Conservation (phyloP, 1,139 yeast species). For the Martiniozyma asiatica region DNA sequence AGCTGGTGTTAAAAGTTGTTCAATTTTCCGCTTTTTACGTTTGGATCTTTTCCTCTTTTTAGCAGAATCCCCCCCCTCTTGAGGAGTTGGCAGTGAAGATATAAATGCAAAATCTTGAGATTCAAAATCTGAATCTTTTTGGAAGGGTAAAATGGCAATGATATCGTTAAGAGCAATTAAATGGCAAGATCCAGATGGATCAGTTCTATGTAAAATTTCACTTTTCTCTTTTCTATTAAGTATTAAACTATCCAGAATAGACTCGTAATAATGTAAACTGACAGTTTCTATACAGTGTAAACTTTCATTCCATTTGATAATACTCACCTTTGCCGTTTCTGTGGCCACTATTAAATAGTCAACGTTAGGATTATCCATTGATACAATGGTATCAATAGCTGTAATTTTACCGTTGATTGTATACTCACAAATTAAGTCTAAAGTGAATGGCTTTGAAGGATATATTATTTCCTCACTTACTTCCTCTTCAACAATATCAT, state of each 20-base stretch:
- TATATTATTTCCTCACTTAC: constrained; percentile 9
- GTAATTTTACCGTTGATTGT: constrained; percentile 61
- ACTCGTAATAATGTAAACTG: constrained; percentile 82
- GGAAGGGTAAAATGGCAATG: constrained; percentile 65
- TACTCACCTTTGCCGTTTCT: constrained; percentile 63
- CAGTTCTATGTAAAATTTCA: constrained; percentile 44
- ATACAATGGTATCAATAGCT: constrained; percentile 42
- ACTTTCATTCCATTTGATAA: constrained; percentile 58
- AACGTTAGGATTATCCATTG: constrained; percentile 32
- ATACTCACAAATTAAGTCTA: constrained; percentile 54
- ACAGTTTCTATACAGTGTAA: constrained; percentile 47
- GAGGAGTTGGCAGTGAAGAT: no score
- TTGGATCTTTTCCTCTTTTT: constrained; percentile 20
- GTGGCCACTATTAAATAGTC: constrained; percentile 63
- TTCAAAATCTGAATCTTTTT: constrained; percentile 30
- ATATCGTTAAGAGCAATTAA: constrained; percentile 60
- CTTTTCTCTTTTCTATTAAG: constrained; percentile 32
- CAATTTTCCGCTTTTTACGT: constrained; percentile 31
- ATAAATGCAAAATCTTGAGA: constrained; percentile 22
- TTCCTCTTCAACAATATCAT: constrained; percentile 10
- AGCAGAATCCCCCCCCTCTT: no score
- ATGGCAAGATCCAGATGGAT: constrained; percentile 52
- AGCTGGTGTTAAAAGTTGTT: constrained; percentile 18
- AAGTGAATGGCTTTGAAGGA: constrained; percentile 21
- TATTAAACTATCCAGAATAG: constrained; percentile 42